Conservation (phyloP, 257 asterid genomes). For the Nicotiana undulata region DNA sequence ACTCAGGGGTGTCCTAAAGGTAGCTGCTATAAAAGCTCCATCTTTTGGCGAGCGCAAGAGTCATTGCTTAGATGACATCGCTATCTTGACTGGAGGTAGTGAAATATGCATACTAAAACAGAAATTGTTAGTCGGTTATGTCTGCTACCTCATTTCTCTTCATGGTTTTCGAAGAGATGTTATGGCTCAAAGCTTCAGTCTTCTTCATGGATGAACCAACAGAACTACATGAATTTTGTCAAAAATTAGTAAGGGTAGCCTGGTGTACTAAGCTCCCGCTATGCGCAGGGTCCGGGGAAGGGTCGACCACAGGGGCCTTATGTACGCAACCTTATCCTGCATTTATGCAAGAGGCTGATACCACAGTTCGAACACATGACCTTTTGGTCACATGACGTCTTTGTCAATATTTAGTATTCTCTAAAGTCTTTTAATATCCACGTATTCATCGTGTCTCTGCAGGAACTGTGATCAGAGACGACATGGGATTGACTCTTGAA, state of each 20-base stretch:
- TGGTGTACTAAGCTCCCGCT: too few species aligned
- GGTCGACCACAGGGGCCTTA: too few species aligned
- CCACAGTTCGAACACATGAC: too few species aligned
- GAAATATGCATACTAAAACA: neutral
- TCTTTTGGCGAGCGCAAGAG: conserved; percentile 77
- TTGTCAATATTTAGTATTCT: too few species aligned
- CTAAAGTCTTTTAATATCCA: neutral
- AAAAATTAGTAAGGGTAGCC: too few species aligned
- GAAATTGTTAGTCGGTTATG: neutral
- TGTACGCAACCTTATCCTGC: too few species aligned
- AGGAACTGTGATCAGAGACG: conserved; percentile 85
- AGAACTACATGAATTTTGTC: neutral
- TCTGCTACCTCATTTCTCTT: neutral
- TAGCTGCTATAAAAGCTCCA: conserved; percentile 75
- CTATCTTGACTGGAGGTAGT: conserved; percentile 80
- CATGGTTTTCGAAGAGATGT: neutral
- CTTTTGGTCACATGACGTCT: too few species aligned
- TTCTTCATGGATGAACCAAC: neutral
- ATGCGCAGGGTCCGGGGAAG: too few species aligned
- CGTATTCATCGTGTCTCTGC: neutral
- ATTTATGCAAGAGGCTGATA: too few species aligned
- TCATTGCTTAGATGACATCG: conserved; percentile 71
- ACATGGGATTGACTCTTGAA: conserved; percentile 60
- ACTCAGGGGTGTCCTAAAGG: conserved; percentile 62
- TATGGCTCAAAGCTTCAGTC: neutral